phyloP scores from a whole-genome alignment of 2,329 filamentous ascomycete genomes.

The Pyrenochaeta sp. region DNA sequence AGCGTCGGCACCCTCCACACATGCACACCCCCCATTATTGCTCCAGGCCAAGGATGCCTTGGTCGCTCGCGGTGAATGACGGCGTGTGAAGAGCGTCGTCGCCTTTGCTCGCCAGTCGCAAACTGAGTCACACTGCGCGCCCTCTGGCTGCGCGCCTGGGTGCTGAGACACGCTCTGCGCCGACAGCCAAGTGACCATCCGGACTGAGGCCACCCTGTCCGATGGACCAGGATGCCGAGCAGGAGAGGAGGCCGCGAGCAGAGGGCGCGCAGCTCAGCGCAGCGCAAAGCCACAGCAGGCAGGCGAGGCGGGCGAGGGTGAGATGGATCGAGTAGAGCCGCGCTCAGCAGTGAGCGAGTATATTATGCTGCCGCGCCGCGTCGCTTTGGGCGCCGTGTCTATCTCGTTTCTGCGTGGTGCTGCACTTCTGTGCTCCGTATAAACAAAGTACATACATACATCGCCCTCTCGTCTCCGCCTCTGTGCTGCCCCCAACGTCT shows the following conservation, averaged over 20 bases:
- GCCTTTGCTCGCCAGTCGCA: constrained; percentile 16
- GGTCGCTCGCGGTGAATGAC: constrained; percentile 4
- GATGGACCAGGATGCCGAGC: constrained; percentile 19
- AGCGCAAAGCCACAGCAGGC: constrained; percentile 17
- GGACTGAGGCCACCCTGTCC: constrained; percentile 37
- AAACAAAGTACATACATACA: no score
- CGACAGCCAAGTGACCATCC: constrained; percentile 39
- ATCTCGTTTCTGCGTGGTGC: not conserved
- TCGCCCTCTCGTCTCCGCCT: not conserved
- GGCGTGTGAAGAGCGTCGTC: constrained; percentile 3
- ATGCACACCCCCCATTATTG: constrained; percentile 7
- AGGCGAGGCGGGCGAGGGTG: constrained; percentile 18
- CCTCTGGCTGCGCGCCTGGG: constrained; percentile 17
- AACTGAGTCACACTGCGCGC: constrained; percentile 41
- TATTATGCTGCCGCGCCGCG: constrained; percentile 26
- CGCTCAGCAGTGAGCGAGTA: constrained; percentile 10
- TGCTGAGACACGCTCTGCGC: constrained; percentile 25
- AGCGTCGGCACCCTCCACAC: constrained; percentile 6
- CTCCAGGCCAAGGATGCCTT: constrained; percentile 9
- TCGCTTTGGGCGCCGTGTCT: constrained; percentile 2
- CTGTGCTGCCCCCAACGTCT: constrained; percentile 15
- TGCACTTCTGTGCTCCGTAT: no score
- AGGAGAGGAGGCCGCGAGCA: not conserved
- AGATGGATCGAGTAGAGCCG: constrained; percentile 18
- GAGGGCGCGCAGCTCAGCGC: constrained; percentile 1